These are phyloP conservation scores for Brassica carinata DNA, from an alignment of 345 rosid species.

Conservation along the genomic window DNA sequence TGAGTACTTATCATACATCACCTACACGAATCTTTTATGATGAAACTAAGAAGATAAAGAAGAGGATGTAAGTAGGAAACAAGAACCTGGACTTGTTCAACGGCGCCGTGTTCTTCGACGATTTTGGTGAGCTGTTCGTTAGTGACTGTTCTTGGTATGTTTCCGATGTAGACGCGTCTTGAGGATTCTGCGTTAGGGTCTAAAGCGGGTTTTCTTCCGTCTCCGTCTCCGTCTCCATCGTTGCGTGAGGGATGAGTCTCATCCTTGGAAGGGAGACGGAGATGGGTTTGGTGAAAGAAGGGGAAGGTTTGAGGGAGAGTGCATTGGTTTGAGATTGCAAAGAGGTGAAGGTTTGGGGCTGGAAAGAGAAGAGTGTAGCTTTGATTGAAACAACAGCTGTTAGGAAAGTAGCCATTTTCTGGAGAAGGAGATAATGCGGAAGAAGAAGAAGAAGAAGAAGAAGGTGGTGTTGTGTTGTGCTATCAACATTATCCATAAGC, in stretches of 20 bases:
- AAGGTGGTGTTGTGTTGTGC: neutral
- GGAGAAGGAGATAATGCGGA: neutral
- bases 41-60: neutral
- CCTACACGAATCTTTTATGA: neutral
- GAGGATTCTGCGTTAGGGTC: constrained; percentile 55
- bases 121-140: constrained; percentile 62
- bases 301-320: constrained; percentile 4
- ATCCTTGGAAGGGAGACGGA: constrained; percentile 26
- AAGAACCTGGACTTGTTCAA: constrained; percentile 76
- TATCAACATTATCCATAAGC: too few relatives aligned
- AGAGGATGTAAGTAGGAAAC: neutral
- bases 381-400: constrained; percentile 34
- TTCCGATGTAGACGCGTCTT: constrained; percentile 70
- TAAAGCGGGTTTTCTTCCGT: constrained; percentile 41
- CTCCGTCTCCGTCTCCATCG: constrained; percentile 59
- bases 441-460: neutral
- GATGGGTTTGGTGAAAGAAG: constrained; percentile 3
- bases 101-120: constrained; percentile 78
- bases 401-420: constrained; percentile 35
- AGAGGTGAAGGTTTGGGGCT: constrained; percentile 20
- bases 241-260: constrained; percentile 45
- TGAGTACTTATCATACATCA: neutral
- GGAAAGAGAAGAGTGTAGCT: constrained; percentile 27
- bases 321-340: constrained; percentile 5
- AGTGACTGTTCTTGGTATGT: constrained; percentile 69